Conservation (phyloP, 805 yeast species). For the Teunomyces tritomae region DNA sequence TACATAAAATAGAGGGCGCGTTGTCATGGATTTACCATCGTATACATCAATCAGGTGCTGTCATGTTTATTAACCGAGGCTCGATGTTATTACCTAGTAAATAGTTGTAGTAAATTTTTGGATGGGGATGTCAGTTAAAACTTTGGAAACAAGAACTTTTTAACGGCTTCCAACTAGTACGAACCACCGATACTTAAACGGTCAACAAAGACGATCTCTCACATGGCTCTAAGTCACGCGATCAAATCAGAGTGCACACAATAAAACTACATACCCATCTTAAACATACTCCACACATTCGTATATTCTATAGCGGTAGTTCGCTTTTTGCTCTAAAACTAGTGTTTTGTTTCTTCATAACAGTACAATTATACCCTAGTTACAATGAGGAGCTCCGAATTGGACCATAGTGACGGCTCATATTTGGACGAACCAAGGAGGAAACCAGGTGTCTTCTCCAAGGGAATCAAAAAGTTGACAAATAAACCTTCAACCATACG, state of each 20-base stretch:
- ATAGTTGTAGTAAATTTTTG: no score
- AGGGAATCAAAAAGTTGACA: slow-evolving; percentile 29
- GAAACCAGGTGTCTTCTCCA: slow-evolving; percentile 16
- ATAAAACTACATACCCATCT: neutral
- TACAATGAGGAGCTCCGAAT: neutral
- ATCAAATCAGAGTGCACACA: neutral
- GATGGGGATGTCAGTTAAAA: no score
- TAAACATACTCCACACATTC: slow-evolving; percentile 2
- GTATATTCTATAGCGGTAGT: neutral
- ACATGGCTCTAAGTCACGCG: neutral
- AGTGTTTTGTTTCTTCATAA: neutral
- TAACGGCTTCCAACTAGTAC: no score
- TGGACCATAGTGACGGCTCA: neutral
- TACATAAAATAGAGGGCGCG: neutral
- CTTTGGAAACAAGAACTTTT: no score
- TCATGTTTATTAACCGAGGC: no score
- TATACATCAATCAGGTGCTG: no score
- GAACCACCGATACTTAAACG: no score
- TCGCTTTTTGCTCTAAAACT: neutral
- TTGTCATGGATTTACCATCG: no score
- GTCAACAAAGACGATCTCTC: neutral
- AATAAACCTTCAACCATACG: slow-evolving; percentile 24
- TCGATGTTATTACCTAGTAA: no score
- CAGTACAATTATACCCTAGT: neutral
- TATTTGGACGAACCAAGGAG: neutral